Evolutionary conservation across 208 protist genomes (phyloP), one percentile per base, ranked within the genome.

Genomic region (Leptomonas pyrrhocoris): DNA sequence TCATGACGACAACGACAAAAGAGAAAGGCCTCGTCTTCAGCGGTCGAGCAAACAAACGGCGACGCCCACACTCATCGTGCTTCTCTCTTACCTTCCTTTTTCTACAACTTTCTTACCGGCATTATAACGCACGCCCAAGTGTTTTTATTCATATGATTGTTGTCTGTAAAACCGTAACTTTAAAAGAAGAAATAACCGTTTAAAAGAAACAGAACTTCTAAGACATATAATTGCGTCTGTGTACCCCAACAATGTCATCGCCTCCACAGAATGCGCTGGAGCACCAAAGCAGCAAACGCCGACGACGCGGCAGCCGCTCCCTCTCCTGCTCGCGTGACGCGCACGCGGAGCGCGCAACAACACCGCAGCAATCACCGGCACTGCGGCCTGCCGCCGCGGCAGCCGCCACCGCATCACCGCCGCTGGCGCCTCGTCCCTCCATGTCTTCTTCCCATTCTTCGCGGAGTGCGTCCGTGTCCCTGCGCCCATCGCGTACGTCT

Each of bases 271-370:
- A 30, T 21, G 49, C 25, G 15, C 21, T 7, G 49, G 25, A 23
- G 40, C 40, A 50, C 16, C 16, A 53, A 28, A 3, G 11, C 23
- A 30, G n/a, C 8, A 65, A 55, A 30, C 60, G 60, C 7, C 27
- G 45, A 16, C 60, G 60, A 0, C 60, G 23, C 46, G n/a, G 46
- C 60, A 65, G 60, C 60, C 60, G 58, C 38, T 64, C 58, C 31
- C 27, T 19, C 27, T 64, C 58, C 27, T 15, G 16, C 60, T 65
- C 60, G 1, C 46, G 42, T 16, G 60, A 65, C n/a, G n/a, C n/a
- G 46, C 25, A 30, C 6, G 27, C n/a, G 4, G 46, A 21, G 23
- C 9, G 19, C 7, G 9, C 7, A 0, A 5, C 46, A 1, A 55
- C 60, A 27, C 60, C 60, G 5, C 43, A 65, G n/a, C 46, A 30